Evolutionary conservation across 805 yeast genomes (phyloP), one percentile per base, ranked within the genome.

Genomic region (Wickerhamiella lipophila): DNA sequence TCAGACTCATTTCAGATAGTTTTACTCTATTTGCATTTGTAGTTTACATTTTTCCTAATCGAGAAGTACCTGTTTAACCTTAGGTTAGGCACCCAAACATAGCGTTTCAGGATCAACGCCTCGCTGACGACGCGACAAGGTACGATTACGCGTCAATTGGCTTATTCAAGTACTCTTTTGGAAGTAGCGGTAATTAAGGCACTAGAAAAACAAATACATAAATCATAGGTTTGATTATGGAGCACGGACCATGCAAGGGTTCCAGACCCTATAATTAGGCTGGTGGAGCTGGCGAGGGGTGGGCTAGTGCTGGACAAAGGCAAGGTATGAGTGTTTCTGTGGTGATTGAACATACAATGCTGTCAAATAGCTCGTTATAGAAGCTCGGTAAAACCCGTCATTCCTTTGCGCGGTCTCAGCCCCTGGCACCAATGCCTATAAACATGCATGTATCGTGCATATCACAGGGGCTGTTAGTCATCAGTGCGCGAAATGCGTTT

Each of bases 401-500:
- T n/a, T n/a, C n/a, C n/a, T n/a, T n/a, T n/a, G n/a, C n/a, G n/a
- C 26, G 7, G 26, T 5, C 26, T 23, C 26, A 23, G 26, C 26
- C 26, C 26, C 26, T 23, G 5, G 26, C 26, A 15, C 38, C 19
- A 32, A 9, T n/a, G 19, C 38, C 38, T 32, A 32, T 32, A 32
- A 9, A 32, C 38, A 9, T 32, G 38, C 38, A 32, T 32, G 19
- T 4, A 4, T 21, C 12, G 21, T 21, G 42, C 42, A 38, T 8
- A 22, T 38, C 26, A 7, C n/a, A 19, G 26, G 30, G 30, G 43
- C 9, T 7, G 43, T 40, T 25, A 40, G 43, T 40, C 30, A 40
- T 16, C 43, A 23, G 43, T 40, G 43, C 43, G 43, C 43, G 43
- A 22, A 25, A 40, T 40, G 30, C 30, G 43, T 22, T 40, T 40